Evolutionary conservation across 148 eudicot genomes (phyloP).

Genomic region (Rhododendron vialii): DNA sequence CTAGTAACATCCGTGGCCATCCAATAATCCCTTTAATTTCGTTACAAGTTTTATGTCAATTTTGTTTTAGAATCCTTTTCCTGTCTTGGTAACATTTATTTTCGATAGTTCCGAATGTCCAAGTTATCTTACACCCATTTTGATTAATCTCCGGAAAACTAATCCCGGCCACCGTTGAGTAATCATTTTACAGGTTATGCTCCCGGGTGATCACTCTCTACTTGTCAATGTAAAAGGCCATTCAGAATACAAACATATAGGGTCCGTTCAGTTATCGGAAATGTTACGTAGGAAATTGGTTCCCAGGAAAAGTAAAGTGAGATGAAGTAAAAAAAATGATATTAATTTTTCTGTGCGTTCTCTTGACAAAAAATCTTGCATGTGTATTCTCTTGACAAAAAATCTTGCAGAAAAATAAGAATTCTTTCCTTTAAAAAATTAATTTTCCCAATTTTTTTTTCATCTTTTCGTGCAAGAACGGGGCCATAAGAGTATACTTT

Average conservation of each 20-base stretch:
- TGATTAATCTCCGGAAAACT: neutral
- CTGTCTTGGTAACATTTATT: neutral
- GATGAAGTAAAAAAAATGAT: too few species aligned
- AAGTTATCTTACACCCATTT: neutral
- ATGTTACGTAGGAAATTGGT: too few species aligned
- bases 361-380: too few species aligned
- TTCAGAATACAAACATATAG: neutral
- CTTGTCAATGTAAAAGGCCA: neutral
- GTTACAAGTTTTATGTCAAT: neutral
- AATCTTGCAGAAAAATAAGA: too few species aligned
- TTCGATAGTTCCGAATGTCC: neutral
- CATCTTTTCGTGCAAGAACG: too few species aligned
- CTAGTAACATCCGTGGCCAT: neutral
- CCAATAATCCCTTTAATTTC: neutral
- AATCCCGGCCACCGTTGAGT: neutral
- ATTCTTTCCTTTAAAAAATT: too few species aligned
- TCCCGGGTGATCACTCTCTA: neutral
- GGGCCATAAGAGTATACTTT: too few species aligned
- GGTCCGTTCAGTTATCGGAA: too few species aligned
- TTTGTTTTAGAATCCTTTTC: neutral
- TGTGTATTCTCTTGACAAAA: too few species aligned
- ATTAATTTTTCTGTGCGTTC: too few species aligned
- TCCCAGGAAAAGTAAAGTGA: too few species aligned
- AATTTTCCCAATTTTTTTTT: too few species aligned
- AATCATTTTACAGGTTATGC: neutral